phyloP scores from a whole-genome alignment of 2,329 filamentous ascomycete species.

The Diaporthe citrichinensis region DNA sequence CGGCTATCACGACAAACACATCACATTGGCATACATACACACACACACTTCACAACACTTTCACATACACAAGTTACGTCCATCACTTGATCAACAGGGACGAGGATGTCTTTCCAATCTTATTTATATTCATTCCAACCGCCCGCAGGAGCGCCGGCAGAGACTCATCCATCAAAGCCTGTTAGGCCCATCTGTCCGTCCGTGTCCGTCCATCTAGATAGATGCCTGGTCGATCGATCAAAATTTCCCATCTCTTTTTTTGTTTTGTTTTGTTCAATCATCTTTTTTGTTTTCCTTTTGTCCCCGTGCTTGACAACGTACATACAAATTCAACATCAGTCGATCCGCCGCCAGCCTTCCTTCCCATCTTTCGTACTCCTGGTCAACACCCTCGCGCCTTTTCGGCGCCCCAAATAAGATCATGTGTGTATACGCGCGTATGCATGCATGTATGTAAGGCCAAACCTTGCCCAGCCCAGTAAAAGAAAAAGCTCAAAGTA shows the following conservation, averaged over 20 bases:
- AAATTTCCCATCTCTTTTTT: not conserved
- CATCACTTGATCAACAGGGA: not conserved
- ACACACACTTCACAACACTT: not conserved
- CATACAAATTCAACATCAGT: conserved; percentile 3
- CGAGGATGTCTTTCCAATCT: not conserved
- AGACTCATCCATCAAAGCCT: not conserved
- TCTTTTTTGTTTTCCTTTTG: not conserved
- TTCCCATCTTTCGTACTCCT: not conserved
- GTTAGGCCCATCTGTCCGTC: too few relatives aligned
- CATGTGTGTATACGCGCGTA: not conserved
- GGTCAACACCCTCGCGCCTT: not conserved
- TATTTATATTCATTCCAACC: conserved; percentile 9
- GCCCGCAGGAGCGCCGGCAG: not conserved
- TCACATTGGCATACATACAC: not conserved
- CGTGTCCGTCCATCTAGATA: not conserved
- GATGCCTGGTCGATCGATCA: not conserved
- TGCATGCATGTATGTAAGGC: not conserved
- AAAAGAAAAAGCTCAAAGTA: not conserved
- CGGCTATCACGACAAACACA: not conserved
- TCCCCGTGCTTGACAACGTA: not conserved
- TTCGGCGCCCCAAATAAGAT: not conserved
- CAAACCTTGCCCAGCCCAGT: not conserved
- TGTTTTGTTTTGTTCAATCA: not conserved
- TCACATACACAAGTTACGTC: not conserved
- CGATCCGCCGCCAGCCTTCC: too few relatives aligned